phyloP scores from a whole-genome alignment of 2,329 filamentous ascomycete species.

The Magnaporthales sp. region DNA sequence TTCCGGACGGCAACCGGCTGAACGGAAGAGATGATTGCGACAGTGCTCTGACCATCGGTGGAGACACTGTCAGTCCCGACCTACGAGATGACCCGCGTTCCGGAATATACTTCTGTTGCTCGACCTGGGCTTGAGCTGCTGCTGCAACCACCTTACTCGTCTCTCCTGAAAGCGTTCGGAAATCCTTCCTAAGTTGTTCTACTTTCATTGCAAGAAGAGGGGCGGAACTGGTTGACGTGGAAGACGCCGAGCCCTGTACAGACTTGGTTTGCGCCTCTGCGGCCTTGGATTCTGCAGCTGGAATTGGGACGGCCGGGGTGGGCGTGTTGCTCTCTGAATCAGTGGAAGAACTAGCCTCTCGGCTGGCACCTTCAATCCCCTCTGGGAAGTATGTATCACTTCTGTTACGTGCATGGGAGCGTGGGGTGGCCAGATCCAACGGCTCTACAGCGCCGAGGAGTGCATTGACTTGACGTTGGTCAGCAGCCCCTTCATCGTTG shows the following conservation, averaged over 20 bases:
- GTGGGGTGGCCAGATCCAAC: conserved; percentile 35
- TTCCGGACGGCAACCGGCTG: conserved; percentile 34
- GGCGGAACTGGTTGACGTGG: conserved; percentile 1
- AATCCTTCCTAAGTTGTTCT: conserved; percentile 43
- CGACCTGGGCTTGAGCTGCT: conserved; percentile 14
- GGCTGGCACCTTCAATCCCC: neutral
- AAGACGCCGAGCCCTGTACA: neutral
- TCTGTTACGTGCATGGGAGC: conserved; percentile 1
- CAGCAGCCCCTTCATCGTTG: neutral
- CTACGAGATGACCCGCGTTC: conserved; percentile 30
- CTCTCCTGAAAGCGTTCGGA: conserved; percentile 26
- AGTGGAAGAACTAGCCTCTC: neutral
- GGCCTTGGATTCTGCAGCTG: neutral
- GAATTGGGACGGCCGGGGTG: neutral
- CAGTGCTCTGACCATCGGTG: conserved; percentile 44
- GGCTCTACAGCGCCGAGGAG: conserved; percentile 39
- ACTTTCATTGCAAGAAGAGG: conserved; percentile 34
- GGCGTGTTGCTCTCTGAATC: neutral
- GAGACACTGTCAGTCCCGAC: conserved; percentile 35
- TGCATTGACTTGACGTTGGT: neutral
- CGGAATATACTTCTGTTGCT: conserved; percentile 11
- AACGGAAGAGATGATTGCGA: conserved; percentile 41
- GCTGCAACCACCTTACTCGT: conserved; percentile 12
- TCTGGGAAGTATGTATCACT: neutral
- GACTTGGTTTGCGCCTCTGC: neutral